These are phyloP conservation scores for Tulasnella sp. DNA, from an alignment of 768 basidiomycete genomes.

Conservation along the genomic window DNA sequence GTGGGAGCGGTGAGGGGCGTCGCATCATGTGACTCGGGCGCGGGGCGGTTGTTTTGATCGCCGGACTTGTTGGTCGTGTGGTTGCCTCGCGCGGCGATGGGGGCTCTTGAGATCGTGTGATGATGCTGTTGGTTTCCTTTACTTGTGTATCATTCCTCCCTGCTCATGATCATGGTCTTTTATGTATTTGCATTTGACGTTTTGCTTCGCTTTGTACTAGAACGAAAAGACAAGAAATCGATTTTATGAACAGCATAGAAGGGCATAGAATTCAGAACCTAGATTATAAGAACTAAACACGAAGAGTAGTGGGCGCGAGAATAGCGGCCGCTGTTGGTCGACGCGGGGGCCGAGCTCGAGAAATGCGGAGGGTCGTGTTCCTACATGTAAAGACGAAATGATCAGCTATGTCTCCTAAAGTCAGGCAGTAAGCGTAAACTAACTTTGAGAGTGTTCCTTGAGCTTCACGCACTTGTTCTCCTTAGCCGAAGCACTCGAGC, in stretches of 20 bases:
- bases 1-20: not conserved
- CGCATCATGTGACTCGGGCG: not conserved
- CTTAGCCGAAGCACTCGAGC: not conserved
- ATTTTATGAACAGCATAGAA: too few relatives aligned
- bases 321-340: not conserved
- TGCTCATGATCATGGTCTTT: too few relatives aligned
- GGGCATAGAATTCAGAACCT: constrained; percentile 3
- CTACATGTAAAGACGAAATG: not conserved
- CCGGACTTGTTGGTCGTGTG: too few relatives aligned
- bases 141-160: too few relatives aligned
- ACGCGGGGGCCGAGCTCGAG: constrained; percentile 4
- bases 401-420: not conserved
- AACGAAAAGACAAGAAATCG: too few relatives aligned
- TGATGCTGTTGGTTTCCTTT: too few relatives aligned
- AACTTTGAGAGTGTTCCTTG: constrained; percentile 3
- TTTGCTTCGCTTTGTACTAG: too few relatives aligned
- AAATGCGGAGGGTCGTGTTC: constrained; percentile 2
- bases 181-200: too few relatives aligned
- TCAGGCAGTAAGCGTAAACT: too few relatives aligned
- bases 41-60: not conserved
- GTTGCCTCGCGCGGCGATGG: too few relatives aligned
- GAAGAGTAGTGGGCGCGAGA: not conserved
- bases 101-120: too few relatives aligned
- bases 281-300: not conserved
- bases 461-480: constrained; percentile 10